Evolutionary conservation across 139 green algal species (phyloP).

Genomic region (Asterochloris erici): DNA sequence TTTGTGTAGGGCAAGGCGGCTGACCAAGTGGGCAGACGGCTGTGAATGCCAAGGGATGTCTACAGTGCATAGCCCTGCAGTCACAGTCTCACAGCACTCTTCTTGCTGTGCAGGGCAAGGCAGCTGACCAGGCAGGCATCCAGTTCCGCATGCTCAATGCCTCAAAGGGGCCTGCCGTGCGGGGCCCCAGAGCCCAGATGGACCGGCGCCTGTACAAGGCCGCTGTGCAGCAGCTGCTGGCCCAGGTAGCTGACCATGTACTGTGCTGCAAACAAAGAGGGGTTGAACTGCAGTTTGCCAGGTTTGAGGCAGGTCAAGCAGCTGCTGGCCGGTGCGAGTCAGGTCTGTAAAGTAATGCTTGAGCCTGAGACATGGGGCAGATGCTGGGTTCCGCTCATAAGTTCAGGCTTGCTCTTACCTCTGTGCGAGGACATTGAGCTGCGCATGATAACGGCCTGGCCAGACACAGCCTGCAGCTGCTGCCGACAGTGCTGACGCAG

Average conservation of each 20-base stretch:
- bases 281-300: constrained; percentile 33
- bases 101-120: constrained; percentile 24
- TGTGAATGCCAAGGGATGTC: no score
- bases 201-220: constrained; percentile 56
- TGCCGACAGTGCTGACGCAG: no score
- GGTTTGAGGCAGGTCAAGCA: background rate
- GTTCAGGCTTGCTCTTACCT: no score
- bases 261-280: constrained; percentile 33
- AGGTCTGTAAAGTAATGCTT: background rate
- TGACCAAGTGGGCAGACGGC: no score
- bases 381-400: no score
- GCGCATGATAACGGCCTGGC: no score
- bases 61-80: no score
- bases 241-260: constrained; percentile 31
- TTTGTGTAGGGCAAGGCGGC: no score
- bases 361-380: no score
- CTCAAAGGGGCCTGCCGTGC: constrained; percentile 50
- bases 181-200: constrained; percentile 59
- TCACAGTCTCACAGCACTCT: no score
- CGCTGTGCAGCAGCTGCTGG: constrained; percentile 36
- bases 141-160: constrained; percentile 61
- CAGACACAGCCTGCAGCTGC: no score
- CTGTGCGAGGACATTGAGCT: no score
- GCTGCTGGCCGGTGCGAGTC: background rate
- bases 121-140: constrained; percentile 50